Percentiles rank a stretch among this genome's conserved stretches.
phyloP scores from a whole-genome alignment of 345 rosid genomes.

The Arabis alpina region DNA sequence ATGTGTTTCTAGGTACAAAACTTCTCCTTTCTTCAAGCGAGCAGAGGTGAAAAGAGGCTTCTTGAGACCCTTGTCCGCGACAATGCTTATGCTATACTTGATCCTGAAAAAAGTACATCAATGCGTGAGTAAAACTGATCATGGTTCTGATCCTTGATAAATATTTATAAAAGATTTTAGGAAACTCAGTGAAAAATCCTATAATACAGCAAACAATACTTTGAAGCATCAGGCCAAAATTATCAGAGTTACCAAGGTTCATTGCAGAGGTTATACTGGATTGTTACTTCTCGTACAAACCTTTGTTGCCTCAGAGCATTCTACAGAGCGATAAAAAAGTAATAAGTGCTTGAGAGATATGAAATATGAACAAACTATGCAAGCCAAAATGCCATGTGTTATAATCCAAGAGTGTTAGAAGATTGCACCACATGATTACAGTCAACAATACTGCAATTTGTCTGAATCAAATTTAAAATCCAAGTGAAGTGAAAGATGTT shows the following conservation, averaged over 20 bases:
- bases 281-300: slow-evolving; percentile 97
- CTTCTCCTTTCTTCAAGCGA: slow-evolving; percentile 98
- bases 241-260: slow-evolving; percentile 82
- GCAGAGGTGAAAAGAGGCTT: slow-evolving; percentile 95
- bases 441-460: slow-evolving; percentile 10
- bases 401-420: slow-evolving; percentile 7
- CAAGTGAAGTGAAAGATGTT: slow-evolving; percentile 4
- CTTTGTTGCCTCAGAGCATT: slow-evolving; percentile 97
- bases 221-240: not conserved
- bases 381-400: slow-evolving; percentile 2
- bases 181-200: slow-evolving; percentile 11
- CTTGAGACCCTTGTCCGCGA: slow-evolving; percentile 97
- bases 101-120: slow-evolving; percentile 55
- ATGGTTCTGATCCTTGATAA: not conserved
- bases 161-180: slow-evolving; percentile 2
- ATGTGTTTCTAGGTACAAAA: slow-evolving; percentile 90
- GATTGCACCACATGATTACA: slow-evolving; percentile 11
- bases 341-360: not conserved
- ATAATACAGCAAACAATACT: not conserved
- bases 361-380: slow-evolving; percentile 17
- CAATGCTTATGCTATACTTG: slow-evolving; percentile 93
- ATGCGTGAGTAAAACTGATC: not conserved
- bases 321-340: slow-evolving; percentile 48
- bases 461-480: slow-evolving; percentile 2
- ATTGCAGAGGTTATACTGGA: slow-evolving; percentile 99